A percentile compares a stretch with the other conserved stretches of the same genome.
phyloP scores from a whole-genome alignment of 768 basidiomycete species.

The Suillus fuscotomentosus region DNA sequence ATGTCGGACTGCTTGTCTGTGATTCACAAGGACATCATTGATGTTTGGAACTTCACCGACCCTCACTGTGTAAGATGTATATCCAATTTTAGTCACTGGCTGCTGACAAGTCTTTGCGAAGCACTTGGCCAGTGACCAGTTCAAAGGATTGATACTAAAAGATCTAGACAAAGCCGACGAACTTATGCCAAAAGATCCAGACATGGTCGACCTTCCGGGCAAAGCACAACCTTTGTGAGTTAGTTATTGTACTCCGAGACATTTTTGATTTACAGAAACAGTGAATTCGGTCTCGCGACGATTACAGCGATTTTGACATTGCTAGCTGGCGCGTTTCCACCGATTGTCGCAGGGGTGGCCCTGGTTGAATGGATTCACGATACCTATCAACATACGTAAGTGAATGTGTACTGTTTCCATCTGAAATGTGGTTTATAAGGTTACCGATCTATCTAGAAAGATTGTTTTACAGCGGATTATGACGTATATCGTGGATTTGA shows the following conservation, averaged over 20 bases:
- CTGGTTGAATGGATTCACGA: slow-evolving; percentile 3
- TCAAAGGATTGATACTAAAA: slow-evolving; percentile 5
- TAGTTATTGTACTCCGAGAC: not conserved
- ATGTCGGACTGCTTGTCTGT: slow-evolving; percentile 13
- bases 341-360: not conserved
- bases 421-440: not conserved
- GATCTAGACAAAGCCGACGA: slow-evolving; percentile 1
- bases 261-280: not conserved
- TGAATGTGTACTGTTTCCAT: not conserved
- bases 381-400: slow-evolving; percentile 8
- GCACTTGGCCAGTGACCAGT: slow-evolving; percentile 8
- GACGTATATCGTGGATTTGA: slow-evolving; percentile 26
- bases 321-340: not conserved
- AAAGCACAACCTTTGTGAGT: not conserved
- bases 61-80: slow-evolving; percentile 3
- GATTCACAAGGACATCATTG: slow-evolving; percentile 18
- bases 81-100: not conserved
- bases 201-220: slow-evolving; percentile 1
- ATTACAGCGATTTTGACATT: not conserved
- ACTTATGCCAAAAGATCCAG: slow-evolving; percentile 2
- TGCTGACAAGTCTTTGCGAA: not conserved
- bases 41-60: slow-evolving; percentile 19
- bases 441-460: not conserved
- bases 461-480: slow-evolving; percentile 15
- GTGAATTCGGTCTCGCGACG: not conserved